These are phyloP conservation scores for Pseudogymnoascus sp. DNA, from an alignment of 2,329 filamentous ascomycete species.

Conservation along the genomic window DNA sequence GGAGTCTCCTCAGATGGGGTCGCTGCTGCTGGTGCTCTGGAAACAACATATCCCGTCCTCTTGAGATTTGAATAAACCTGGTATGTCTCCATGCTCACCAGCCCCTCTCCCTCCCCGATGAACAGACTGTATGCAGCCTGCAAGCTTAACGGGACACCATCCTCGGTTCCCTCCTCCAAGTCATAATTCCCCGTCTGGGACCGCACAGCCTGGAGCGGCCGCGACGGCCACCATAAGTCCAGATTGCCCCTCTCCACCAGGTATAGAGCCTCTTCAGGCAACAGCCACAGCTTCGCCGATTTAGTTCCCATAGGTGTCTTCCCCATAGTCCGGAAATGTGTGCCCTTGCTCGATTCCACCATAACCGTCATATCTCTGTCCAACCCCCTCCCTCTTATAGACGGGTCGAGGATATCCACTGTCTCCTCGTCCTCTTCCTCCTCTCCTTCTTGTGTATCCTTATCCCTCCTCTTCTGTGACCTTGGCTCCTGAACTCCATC, in stretches of 20 bases:
- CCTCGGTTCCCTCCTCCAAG: conserved; percentile 44
- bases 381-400: conserved; percentile 57
- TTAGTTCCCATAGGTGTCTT: conserved; percentile 51
- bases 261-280: conserved; percentile 89
- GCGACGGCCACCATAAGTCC: conserved; percentile 75
- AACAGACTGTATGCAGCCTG: conserved; percentile 85
- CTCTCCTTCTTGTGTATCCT: background rate
- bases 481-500: conserved; percentile 33
- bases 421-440: conserved; percentile 18
- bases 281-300: conserved; percentile 64
- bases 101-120: conserved; percentile 63
- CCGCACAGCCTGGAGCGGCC: conserved; percentile 40
- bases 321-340: conserved; percentile 71
- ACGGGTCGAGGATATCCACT: conserved; percentile 22
- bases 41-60: conserved; percentile 72
- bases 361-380: conserved; percentile 50
- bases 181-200: conserved; percentile 18
- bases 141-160: conserved; percentile 76
- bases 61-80: conserved; percentile 83
- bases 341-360: conserved; percentile 64
- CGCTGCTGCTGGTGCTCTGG: conserved; percentile 50
- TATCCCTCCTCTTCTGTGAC: conserved; percentile 13
- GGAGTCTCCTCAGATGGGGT: background rate
- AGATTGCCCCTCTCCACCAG: conserved; percentile 80
- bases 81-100: conserved; percentile 67